Percentiles rank a stretch among this genome's conserved stretches.
phyloP scores from a whole-genome alignment of 495 filamentous ascomycete genomes.

The Penicillium mononematosum region DNA sequence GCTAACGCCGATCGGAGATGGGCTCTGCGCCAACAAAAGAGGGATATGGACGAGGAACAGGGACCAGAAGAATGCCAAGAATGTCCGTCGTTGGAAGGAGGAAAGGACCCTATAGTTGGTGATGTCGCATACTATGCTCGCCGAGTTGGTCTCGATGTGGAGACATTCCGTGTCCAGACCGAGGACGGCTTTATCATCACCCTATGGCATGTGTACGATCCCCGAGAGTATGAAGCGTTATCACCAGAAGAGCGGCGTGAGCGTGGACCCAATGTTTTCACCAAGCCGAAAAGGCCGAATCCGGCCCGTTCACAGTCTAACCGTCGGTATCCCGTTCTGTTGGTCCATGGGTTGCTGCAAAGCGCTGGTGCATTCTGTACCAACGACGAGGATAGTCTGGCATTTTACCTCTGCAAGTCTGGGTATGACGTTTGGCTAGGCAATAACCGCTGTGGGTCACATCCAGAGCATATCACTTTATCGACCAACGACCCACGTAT shows the following conservation, averaged over 20 bases:
- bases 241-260: constrained; percentile 33
- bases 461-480: constrained; percentile 71
- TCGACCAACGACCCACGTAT: constrained; percentile 78
- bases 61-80: constrained; percentile 57
- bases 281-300: constrained; percentile 16
- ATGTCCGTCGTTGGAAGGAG: constrained; percentile 73
- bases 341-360: constrained; percentile 89
- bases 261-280: constrained; percentile 37
- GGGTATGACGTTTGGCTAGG: constrained; percentile 98
- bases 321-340: constrained; percentile 79
- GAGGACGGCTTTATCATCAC: constrained; percentile 92
- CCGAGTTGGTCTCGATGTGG: constrained; percentile 82
- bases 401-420: constrained; percentile 87
- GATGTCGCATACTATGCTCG: constrained; percentile 87
- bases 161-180: constrained; percentile 81
- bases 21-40: constrained; percentile 48
- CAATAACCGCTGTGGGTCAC: constrained; percentile 88
- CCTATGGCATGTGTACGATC: constrained; percentile 89
- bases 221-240: constrained; percentile 63
- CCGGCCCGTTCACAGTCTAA: constrained; percentile 28
- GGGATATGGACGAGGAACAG: constrained; percentile 38
- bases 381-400: constrained; percentile 86
- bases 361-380: constrained; percentile 83
- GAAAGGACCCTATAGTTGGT: constrained; percentile 71
- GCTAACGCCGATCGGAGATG: constrained; percentile 59